phyloP scores from a whole-genome alignment of 306 rosid species.

The Inga leiocalycina region DNA sequence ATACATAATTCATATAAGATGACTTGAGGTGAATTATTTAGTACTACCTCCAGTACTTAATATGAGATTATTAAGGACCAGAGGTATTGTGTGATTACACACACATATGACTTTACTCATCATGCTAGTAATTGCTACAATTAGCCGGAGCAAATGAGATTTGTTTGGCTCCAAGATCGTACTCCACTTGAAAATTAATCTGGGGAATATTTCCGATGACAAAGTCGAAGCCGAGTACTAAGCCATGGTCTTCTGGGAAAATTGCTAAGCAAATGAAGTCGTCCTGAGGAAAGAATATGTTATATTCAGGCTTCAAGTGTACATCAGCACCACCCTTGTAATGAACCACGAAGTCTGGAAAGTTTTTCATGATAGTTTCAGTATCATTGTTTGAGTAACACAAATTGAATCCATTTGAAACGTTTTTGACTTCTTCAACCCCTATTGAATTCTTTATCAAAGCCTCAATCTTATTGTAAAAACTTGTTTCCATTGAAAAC shows the following conservation, averaged over 20 bases:
- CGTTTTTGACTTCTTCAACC: not conserved
- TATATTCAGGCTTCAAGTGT: not conserved
- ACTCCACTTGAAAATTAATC: no score
- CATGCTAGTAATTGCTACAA: no score
- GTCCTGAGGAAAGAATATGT: not conserved
- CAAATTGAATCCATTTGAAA: not conserved
- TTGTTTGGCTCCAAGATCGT: no score
- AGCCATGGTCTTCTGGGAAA: not conserved
- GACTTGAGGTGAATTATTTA: no score
- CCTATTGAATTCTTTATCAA: not conserved
- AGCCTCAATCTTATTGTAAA: not conserved
- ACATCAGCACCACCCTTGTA: constrained; percentile 19
- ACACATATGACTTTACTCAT: no score
- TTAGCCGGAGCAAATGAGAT: no score
- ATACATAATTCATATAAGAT: no score
- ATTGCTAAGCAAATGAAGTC: not conserved
- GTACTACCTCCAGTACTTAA: no score
- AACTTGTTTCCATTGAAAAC: not conserved
- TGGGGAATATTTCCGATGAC: no score
- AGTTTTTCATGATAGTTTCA: not conserved
- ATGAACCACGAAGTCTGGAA: constrained; percentile 6
- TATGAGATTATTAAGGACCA: no score
- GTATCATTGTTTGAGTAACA: not conserved
- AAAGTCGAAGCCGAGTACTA: no score
- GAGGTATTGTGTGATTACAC: no score